Evolutionary conservation across 2,329 filamentous ascomycete species (phyloP), one percentile per base, ranked within the genome.

Genomic region (Aquanectria penicillioides): DNA sequence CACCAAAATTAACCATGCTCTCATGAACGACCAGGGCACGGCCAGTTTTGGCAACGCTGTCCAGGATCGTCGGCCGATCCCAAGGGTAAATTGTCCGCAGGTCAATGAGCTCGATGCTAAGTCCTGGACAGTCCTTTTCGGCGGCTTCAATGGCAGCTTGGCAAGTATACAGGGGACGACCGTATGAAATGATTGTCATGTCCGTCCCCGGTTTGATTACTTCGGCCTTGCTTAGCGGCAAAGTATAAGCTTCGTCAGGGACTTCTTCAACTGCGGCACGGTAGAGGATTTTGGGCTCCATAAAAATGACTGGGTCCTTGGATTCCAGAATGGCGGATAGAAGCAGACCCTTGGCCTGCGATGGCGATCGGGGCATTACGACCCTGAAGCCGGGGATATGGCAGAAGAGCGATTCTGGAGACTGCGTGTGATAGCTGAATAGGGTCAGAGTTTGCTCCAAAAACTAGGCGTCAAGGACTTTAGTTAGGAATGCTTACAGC

Each of bases 261-360:
- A 97, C 93, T 74, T 96, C 90, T 75, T 97, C 93, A 25, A 95
- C 91, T 0, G 93, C 91, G 0, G 93, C 93, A n/a, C 93, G 88
- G 74, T 97, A 97, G 10, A 97, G 80, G 43, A 94, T 91, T 79
- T 97, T 97, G 26, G 93, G 93, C 74, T 97, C 93, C 88, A 97
- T 88, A 76, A 97, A 96, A 43, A 97, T 82, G 63, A 93, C 91
- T 0, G 93, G 93, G 73, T 97, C 93, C 61, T 92, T 90, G 82
- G 28, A 34, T 3, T 87, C 77, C 79, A 86, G 86, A 46, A 96
- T 92, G 1, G 89, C 83, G 2, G 90, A 83, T 4, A 96, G 80
- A 43, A 97, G 78, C 2, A 97, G 81, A 1, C 93, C 93, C 75
- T 97, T 97, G 5, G 93, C 93, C 75, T 97, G 93, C 2, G 89